Conservation (phyloP, 768 basidiomycete genomes). For the Panus rudis region DNA sequence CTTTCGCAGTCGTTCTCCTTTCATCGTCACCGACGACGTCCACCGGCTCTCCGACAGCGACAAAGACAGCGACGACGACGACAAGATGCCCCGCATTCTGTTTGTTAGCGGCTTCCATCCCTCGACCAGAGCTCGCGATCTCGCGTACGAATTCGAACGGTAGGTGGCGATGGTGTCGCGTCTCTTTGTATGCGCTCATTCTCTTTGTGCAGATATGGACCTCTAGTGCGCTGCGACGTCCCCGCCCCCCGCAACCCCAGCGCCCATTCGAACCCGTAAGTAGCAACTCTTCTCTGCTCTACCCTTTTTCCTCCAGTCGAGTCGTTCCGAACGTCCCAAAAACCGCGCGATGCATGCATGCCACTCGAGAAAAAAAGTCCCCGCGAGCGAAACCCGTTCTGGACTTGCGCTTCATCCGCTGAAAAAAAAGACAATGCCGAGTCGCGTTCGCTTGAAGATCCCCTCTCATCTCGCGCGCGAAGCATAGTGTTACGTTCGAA, state of each 20-base stretch:
- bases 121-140: constrained; percentile 73
- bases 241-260: constrained; percentile 79
- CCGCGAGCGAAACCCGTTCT: constrained; percentile 13
- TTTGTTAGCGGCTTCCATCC: constrained; percentile 85
- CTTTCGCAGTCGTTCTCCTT: constrained; percentile 3
- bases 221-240: constrained; percentile 83
- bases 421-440: too few species aligned
- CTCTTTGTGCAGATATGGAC: constrained; percentile 52
- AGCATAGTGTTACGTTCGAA: constrained; percentile 4
- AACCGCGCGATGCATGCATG: too few species aligned
- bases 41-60: constrained; percentile 7
- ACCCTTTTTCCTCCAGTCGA: constrained; percentile 29
- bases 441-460: constrained; percentile 6
- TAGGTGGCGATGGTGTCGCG: constrained; percentile 22
- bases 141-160: constrained; percentile 87
- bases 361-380: constrained; percentile 9
- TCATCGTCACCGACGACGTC: constrained; percentile 21
- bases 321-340: constrained; percentile 18
- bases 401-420: constrained; percentile 6
- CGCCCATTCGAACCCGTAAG: constrained; percentile 77
- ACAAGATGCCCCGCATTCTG: constrained; percentile 68
- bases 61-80: constrained; percentile 5
- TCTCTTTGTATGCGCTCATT: neutral
- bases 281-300: constrained; percentile 24
- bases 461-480: constrained; percentile 5